These are phyloP conservation scores for Boletus fagicola DNA, from an alignment of 768 basidiomycete species.

Conservation along the genomic window DNA sequence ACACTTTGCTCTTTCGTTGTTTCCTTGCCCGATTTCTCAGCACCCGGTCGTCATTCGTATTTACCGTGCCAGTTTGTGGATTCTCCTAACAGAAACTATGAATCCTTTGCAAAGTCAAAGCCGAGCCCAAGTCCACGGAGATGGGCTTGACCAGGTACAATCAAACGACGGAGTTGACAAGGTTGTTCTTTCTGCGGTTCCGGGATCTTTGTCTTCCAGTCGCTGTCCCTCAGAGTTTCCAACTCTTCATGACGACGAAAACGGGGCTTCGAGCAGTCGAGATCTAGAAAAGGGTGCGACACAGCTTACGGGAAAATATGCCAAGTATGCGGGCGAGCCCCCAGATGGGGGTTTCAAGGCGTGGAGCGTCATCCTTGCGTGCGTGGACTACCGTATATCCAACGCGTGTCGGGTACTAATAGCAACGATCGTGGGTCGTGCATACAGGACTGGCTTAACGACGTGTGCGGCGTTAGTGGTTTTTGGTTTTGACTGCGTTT, in stretches of 20 bases:
- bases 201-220: neutral
- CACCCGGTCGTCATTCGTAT: neutral
- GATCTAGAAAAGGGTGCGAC: constrained; percentile 9
- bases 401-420: neutral
- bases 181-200: too few relatives aligned
- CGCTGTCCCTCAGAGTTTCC: constrained; percentile 1
- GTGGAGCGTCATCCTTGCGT: constrained; percentile 33
- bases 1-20: neutral
- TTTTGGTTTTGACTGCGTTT: neutral
- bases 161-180: neutral
- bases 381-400: neutral
- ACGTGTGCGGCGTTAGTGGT: constrained; percentile 41
- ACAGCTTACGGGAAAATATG: constrained; percentile 12
- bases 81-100: neutral
- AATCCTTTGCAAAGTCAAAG: neutral
- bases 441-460: constrained; percentile 20
- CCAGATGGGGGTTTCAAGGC: constrained; percentile 33
- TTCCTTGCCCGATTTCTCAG: neutral
- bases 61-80: too few relatives aligned
- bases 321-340: constrained; percentile 20
- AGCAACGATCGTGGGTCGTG: neutral
- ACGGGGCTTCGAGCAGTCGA: neutral
- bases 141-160: neutral
- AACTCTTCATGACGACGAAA: constrained; percentile 14
- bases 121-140: neutral